A percentile compares a stretch with the other conserved stretches of the same genome.
Conservation (phyloP, 2,329 filamentous ascomycete genomes). For the Neofusicoccum cordaticola region DNA sequence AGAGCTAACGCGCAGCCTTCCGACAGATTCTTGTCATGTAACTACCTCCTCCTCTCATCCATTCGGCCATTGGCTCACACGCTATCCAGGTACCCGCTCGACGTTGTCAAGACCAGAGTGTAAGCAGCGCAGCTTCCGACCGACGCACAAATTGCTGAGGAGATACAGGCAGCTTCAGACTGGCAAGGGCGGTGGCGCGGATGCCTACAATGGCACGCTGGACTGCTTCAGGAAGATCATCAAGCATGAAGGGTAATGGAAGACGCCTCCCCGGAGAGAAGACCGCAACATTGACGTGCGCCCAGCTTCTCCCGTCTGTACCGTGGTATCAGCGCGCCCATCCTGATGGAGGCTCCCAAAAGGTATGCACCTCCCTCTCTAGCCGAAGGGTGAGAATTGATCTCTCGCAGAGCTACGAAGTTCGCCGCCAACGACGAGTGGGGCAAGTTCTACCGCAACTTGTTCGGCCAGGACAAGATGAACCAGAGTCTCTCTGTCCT, state of each 20-base stretch:
- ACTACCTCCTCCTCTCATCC: slow-evolving; percentile 31
- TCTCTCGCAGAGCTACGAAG: slow-evolving; percentile 73
- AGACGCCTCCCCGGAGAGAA: not conserved
- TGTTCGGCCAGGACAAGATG: slow-evolving; percentile 83
- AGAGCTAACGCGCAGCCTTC: slow-evolving; percentile 27
- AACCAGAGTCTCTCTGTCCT: slow-evolving; percentile 88
- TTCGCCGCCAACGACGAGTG: slow-evolving; percentile 99
- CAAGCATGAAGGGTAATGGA: slow-evolving; percentile 80
- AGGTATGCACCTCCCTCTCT: slow-evolving; percentile 38
- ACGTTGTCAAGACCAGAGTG: slow-evolving; percentile 98
- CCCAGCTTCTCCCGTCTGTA: slow-evolving; percentile 81
- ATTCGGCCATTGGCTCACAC: slow-evolving; percentile 15
- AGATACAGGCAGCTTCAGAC: slow-evolving; percentile 77
- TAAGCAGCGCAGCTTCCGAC: slow-evolving; percentile 48
- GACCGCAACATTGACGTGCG: not conserved
- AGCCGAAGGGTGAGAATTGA: not conserved
- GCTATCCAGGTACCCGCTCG: slow-evolving; percentile 82
- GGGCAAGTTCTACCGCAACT: slow-evolving; percentile 87
- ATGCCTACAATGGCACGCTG: slow-evolving; percentile 93
- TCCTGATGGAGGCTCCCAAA: slow-evolving; percentile 97
- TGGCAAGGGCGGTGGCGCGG: slow-evolving; percentile 67
- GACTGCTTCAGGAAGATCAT: slow-evolving; percentile 99
- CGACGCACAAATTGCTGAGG: slow-evolving; percentile 23
- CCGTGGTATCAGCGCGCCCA: slow-evolving; percentile 91
- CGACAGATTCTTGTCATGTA: slow-evolving; percentile 83